Conservation (phyloP, 495 filamentous ascomycete genomes). For the Hypomontagnella submonticulosa region DNA sequence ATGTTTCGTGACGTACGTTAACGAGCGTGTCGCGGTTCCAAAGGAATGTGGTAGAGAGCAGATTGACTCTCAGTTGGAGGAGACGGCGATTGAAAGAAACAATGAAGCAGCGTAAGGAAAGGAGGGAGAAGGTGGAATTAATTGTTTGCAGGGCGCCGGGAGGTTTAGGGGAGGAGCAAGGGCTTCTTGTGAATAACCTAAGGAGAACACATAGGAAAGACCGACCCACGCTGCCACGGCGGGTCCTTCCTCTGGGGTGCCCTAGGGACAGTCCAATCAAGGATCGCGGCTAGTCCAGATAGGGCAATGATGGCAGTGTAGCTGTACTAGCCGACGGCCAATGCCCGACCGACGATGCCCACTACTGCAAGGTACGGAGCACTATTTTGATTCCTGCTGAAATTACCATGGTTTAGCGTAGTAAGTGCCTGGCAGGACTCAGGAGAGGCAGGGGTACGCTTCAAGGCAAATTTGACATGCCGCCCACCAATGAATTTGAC, state of each 20-base stretch:
- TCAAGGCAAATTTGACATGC: background rate
- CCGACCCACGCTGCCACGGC: constrained; percentile 18
- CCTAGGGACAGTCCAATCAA: constrained; percentile 22
- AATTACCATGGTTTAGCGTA: constrained; percentile 39
- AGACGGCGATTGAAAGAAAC: constrained; percentile 51
- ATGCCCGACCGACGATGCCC: constrained; percentile 33
- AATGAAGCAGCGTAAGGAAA: constrained; percentile 50
- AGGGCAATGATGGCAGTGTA: constrained; percentile 28
- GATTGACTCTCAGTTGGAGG: constrained; percentile 61
- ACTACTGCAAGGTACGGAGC: constrained; percentile 45
- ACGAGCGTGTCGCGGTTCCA: constrained; percentile 55
- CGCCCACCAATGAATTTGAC: too few species aligned
- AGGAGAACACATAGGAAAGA: constrained; percentile 5
- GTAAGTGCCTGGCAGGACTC: constrained; percentile 26
- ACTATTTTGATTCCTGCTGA: constrained; percentile 41
- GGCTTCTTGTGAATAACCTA: constrained; percentile 15
- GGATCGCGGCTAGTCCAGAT: constrained; percentile 12
- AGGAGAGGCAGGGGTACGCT: constrained; percentile 3
- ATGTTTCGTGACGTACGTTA: constrained; percentile 35
- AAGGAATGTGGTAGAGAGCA: constrained; percentile 70
- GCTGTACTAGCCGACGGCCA: constrained; percentile 24
- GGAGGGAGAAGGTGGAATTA: constrained; percentile 45
- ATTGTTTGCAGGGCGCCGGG: constrained; percentile 38
- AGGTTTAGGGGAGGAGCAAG: constrained; percentile 36
- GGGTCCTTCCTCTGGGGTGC: constrained; percentile 34